phyloP scores from a whole-genome alignment of 176 grass and related monocot species.

The Oryza brachyantha region DNA sequence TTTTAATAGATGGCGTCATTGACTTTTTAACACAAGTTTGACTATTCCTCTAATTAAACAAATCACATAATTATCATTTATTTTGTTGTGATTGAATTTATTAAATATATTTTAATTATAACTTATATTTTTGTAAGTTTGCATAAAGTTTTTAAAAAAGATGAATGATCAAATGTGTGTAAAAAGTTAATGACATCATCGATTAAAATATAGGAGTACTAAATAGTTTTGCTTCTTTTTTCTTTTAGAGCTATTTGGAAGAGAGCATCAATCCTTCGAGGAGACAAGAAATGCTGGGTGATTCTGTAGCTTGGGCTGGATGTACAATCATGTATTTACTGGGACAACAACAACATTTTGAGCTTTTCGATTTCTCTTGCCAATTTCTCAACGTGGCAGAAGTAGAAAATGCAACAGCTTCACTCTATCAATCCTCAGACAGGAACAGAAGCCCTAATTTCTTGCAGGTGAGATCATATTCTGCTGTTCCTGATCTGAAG shows the following conservation, averaged over 20 bases:
- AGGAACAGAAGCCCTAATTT: slow-evolving; percentile 58
- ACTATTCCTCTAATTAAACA: too few species aligned
- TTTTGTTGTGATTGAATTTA: too few species aligned
- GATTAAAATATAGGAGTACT: too few species aligned
- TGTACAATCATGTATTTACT: slow-evolving; percentile 98
- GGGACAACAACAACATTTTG: slow-evolving; percentile 93
- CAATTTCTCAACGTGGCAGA: slow-evolving; percentile 95
- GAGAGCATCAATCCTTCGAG: slow-evolving; percentile 66
- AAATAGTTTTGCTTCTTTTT: slow-evolving; percentile 1
- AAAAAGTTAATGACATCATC: too few species aligned
- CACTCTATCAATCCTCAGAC: slow-evolving; percentile 56
- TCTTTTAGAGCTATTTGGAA: slow-evolving; percentile 77
- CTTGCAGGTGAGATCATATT: slow-evolving; percentile 62
- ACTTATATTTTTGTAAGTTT: too few species aligned
- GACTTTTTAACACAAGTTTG: too few species aligned
- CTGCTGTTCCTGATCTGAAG: not conserved
- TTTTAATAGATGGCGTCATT: too few species aligned
- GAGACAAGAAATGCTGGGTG: slow-evolving; percentile 76
- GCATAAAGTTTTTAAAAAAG: too few species aligned
- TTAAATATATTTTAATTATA: too few species aligned
- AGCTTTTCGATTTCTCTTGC: slow-evolving; percentile 96
- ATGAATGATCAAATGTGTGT: too few species aligned
- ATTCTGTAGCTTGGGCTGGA: slow-evolving; percentile 96
- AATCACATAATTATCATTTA: too few species aligned
- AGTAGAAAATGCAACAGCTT: slow-evolving; percentile 64